Conservation (phyloP, 768 basidiomycete genomes). For the Hypholoma fasciculare region DNA sequence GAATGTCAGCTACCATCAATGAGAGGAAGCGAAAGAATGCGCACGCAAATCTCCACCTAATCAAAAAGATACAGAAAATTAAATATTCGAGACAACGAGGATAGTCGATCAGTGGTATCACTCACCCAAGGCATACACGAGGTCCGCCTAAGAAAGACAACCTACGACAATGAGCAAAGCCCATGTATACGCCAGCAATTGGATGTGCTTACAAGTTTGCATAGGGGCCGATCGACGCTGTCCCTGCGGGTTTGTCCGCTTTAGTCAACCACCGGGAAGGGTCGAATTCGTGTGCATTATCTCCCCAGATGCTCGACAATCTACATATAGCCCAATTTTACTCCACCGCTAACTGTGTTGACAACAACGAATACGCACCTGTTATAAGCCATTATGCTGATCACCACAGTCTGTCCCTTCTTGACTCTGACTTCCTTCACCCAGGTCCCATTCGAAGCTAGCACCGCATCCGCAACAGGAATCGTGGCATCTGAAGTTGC, state of each 20-base stretch:
- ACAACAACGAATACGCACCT: not conserved
- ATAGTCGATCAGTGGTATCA: not conserved
- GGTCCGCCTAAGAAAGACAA: not conserved
- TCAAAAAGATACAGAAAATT: not conserved
- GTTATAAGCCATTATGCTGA: not conserved
- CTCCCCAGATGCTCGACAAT: not conserved
- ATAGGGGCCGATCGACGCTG: not conserved
- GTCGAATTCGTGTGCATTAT: not conserved
- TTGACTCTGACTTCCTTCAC: not conserved
- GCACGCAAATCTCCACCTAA: not conserved
- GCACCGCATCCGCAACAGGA: not conserved
- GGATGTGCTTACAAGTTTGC: not conserved
- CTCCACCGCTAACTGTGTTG: not conserved
- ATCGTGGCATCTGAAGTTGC: not conserved
- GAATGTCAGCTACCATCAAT: not conserved
- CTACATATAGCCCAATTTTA: not conserved
- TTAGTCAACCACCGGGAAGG: not conserved
- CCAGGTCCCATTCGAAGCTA: not conserved
- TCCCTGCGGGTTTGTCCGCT: not conserved
- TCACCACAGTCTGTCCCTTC: not conserved
- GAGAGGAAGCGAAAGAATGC: not conserved
- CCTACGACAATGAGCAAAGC: not conserved
- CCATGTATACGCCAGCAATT: no score
- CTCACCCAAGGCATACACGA: conserved; percentile 1
- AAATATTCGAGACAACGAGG: not conserved